Evolutionary conservation across 106 monocot species (phyloP).

Genomic region (Dendrobium chrysotoxum): DNA sequence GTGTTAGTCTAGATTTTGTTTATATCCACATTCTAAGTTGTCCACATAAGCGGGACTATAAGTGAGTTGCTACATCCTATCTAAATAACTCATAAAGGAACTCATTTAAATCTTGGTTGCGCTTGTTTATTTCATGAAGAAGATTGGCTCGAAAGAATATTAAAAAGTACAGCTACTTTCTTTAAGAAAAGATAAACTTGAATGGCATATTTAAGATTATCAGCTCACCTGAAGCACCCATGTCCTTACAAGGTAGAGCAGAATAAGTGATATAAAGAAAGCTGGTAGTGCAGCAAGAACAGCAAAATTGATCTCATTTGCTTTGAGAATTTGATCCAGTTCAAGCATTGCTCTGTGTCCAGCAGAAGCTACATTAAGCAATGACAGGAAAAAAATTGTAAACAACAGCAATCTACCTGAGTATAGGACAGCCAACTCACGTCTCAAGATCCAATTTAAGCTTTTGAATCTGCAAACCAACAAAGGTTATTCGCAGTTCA

Average conservation of each 20-base stretch:
- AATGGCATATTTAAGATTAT: neutral
- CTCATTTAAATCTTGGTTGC: neutral
- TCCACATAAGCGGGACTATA: no score
- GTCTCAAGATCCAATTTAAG: constrained; percentile 91
- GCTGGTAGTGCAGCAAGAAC: constrained; percentile 98
- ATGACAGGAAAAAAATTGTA: neutral
- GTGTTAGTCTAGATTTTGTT: no score
- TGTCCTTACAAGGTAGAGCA: constrained; percentile 61
- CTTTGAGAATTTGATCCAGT: constrained; percentile 94
- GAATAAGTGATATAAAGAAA: constrained; percentile 66
- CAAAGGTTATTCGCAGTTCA: constrained; percentile 10
- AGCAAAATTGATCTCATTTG: constrained; percentile 99
- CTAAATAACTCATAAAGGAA: neutral
- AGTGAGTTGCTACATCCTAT: neutral
- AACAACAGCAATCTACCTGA: neutral
- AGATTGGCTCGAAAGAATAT: neutral
- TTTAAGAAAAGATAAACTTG: neutral
- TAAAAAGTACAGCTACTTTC: neutral
- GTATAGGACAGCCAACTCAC: constrained; percentile 38
- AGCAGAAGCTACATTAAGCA: constrained; percentile 7
- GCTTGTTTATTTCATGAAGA: neutral
- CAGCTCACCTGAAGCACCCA: constrained; percentile 60
- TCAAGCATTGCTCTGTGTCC: constrained; percentile 84
- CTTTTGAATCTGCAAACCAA: constrained; percentile 82
- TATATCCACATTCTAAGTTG: no score